These are phyloP conservation scores for Microthlaspi erraticum DNA, from an alignment of 345 rosid genomes.

Conservation along the genomic window DNA sequence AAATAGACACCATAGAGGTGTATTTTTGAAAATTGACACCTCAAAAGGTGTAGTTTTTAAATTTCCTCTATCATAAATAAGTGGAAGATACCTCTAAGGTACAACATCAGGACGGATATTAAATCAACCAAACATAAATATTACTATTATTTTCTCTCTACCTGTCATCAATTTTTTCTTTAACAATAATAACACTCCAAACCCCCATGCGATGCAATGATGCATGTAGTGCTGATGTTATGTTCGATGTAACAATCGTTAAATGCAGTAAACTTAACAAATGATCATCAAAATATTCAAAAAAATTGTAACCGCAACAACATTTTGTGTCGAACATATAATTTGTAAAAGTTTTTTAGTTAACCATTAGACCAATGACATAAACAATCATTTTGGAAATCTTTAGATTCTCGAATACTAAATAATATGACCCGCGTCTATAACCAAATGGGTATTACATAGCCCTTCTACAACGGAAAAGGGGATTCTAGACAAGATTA, in stretches of 20 bases:
- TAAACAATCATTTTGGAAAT: no score
- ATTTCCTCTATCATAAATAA: slow-evolving; percentile 23
- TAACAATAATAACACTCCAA: slow-evolving; percentile 1
- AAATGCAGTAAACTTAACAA: neutral
- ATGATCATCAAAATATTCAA: neutral
- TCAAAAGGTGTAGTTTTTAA: no score
- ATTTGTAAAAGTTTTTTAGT: neutral
- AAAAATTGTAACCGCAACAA: no score
- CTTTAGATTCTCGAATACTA: no score
- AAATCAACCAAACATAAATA: neutral
- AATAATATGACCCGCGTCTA: slow-evolving; percentile 3
- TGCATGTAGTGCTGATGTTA: slow-evolving; percentile 15
- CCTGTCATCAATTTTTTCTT: neutral
- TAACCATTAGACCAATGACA: neutral
- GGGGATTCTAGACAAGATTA: slow-evolving; percentile 25
- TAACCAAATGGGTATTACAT: slow-evolving; percentile 18
- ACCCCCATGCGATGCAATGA: neutral
- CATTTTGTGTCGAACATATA: no score
- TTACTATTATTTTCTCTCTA: neutral
- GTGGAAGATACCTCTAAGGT: slow-evolving; percentile 14
- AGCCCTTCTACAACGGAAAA: slow-evolving; percentile 29
- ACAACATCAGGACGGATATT: slow-evolving; percentile 5
- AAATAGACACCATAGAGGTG: no score
- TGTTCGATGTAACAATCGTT: neutral
- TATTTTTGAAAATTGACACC: no score